Percentiles rank a stretch among this genome's conserved stretches.
These are phyloP conservation scores for Macrotyloma uniflorum DNA, from an alignment of 306 rosid genomes.

Conservation along the genomic window DNA sequence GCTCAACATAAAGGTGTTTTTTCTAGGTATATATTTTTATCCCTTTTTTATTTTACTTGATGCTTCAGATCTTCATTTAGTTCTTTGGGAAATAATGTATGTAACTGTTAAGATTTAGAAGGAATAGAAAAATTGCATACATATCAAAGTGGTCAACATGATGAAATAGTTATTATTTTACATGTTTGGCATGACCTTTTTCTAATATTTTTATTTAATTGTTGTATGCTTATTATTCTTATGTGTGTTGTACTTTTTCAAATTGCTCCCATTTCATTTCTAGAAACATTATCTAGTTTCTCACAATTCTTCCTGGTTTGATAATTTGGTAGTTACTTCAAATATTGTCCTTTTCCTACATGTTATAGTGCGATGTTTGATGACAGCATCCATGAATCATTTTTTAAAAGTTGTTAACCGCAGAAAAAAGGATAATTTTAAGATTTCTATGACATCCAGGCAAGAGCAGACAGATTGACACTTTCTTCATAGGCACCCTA, in stretches of 20 bases:
- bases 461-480: not conserved
- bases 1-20: constrained; percentile 95
- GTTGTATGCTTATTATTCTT: constrained; percentile 4
- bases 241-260: not conserved
- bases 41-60: not conserved
- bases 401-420: constrained; percentile 13
- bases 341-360: not conserved
- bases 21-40: constrained; percentile 69
- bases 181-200: not conserved
- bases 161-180: constrained; percentile 15
- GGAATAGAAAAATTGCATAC: not conserved
- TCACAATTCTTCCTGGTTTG: constrained; percentile 18
- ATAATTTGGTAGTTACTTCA: constrained; percentile 7
- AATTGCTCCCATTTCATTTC: not conserved
- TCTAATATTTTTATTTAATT: not conserved
- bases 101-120: not conserved
- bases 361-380: constrained; percentile 18
- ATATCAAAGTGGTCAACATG: constrained; percentile 20
- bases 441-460: constrained; percentile 10
- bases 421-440: constrained; percentile 2
- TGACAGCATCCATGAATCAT: constrained; percentile 8
- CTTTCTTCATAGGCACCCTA: not conserved
- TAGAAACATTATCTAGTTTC: not conserved
- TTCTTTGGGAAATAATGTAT: not conserved
- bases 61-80: constrained; percentile 19